Conservation (phyloP, 768 basidiomycete genomes). For the Lepiota brunneoincarnata region DNA sequence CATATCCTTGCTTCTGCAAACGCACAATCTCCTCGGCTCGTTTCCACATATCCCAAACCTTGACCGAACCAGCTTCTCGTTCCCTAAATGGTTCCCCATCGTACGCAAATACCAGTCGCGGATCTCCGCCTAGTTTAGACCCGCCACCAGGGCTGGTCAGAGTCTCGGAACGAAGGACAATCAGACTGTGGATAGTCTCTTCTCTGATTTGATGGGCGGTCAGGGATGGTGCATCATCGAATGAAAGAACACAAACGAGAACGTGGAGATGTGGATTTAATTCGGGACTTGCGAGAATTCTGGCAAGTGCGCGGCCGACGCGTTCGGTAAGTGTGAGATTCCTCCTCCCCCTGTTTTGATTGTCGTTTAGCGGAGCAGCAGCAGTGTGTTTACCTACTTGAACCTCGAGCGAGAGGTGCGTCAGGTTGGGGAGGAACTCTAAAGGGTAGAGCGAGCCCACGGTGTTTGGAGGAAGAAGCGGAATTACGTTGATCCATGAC, state of each 20-base stretch:
- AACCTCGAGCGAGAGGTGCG: conserved; percentile 12
- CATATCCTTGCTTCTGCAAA: conserved; percentile 1
- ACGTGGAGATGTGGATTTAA: conserved; percentile 24
- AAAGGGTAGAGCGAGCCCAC: conserved; percentile 33
- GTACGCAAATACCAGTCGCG: conserved; percentile 34
- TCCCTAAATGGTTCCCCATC: conserved; percentile 35
- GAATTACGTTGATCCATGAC: conserved; percentile 1
- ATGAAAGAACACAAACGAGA: conserved; percentile 32
- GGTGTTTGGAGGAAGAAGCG: conserved; percentile 14
- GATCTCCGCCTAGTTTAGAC: conserved; percentile 20
- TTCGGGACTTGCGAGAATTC: conserved; percentile 19
- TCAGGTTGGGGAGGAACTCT: conserved; percentile 23
- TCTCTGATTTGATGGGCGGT: conserved; percentile 18
- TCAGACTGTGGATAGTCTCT: conserved; percentile 7
- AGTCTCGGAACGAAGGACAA: conserved; percentile 9
- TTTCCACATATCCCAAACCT: conserved; percentile 9
- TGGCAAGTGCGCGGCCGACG: background rate
- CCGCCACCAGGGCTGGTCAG: background rate
- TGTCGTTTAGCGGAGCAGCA: background rate
- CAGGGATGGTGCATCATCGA: conserved; percentile 22
- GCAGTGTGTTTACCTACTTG: conserved; percentile 1
- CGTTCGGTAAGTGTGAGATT: conserved; percentile 20
- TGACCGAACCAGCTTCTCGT: conserved; percentile 9
- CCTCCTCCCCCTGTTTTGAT: conserved; percentile 2
- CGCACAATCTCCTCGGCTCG: conserved; percentile 11